Evolutionary conservation across 495 filamentous ascomycete species (phyloP).

Genomic region (Aspergillus ellipticus): DNA sequence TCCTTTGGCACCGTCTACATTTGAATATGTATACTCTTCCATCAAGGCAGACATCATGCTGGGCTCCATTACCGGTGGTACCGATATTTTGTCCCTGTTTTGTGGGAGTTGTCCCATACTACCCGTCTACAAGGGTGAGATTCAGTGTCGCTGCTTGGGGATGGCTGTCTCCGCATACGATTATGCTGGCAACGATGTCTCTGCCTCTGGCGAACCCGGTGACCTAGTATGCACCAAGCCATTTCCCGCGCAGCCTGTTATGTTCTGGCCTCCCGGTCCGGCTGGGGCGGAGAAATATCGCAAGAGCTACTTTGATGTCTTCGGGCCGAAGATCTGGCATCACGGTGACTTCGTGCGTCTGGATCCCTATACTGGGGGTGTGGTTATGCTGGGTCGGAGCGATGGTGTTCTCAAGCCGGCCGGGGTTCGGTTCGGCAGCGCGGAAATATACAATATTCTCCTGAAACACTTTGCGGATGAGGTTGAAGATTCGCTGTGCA

Average conservation of each 20-base stretch:
- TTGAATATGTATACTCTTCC: conserved; percentile 77
- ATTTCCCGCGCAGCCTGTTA: conserved; percentile 87
- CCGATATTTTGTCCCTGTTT: conserved; percentile 92
- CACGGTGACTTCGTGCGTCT: conserved; percentile 91
- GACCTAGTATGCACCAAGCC: conserved; percentile 84
- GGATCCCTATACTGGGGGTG: conserved; percentile 66
- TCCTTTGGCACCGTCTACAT: conserved; percentile 87
- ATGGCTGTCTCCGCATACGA: conserved; percentile 85
- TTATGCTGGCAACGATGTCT: conserved; percentile 50
- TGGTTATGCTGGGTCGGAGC: conserved; percentile 83
- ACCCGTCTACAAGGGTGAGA: conserved; percentile 84
- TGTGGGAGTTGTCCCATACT: conserved; percentile 78
- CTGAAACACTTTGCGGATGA: conserved; percentile 72
- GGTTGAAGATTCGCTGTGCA: conserved; percentile 79
- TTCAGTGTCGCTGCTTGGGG: conserved; percentile 84
- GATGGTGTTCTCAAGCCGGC: conserved; percentile 88
- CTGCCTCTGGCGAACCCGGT: conserved; percentile 63
- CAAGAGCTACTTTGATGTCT: conserved; percentile 83
- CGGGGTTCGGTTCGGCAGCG: conserved; percentile 82
- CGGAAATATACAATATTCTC: conserved; percentile 91
- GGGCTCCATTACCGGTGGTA: conserved; percentile 82
- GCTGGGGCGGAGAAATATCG: conserved; percentile 70
- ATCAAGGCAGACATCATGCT: conserved; percentile 75
- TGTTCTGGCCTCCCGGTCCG: conserved; percentile 70
- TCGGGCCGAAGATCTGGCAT: conserved; percentile 73